These are phyloP conservation scores for Colletotrichum costaricense DNA, from an alignment of 2,329 filamentous ascomycete species.

Conservation along the genomic window DNA sequence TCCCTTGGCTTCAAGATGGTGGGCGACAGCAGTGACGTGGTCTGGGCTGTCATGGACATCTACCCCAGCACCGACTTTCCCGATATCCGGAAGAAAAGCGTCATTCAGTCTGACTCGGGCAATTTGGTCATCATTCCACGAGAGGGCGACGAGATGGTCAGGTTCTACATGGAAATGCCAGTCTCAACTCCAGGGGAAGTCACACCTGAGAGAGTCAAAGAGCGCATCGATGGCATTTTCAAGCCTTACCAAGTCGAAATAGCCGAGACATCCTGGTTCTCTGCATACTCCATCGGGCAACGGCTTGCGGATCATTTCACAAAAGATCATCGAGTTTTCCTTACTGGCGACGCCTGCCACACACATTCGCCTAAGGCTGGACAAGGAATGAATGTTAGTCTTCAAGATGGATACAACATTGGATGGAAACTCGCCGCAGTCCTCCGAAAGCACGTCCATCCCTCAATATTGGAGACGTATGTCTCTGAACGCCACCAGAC, in stretches of 20 bases:
- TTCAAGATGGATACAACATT: conserved; percentile 85
- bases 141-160: conserved; percentile 67
- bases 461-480: conserved; percentile 83
- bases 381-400: conserved; percentile 84
- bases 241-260: conserved; percentile 68
- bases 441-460: conserved; percentile 81
- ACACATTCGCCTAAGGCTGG: conserved; percentile 82
- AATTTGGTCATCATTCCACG: conserved; percentile 78
- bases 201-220: conserved; percentile 62
- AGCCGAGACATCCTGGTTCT: conserved; percentile 77
- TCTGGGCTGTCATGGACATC: conserved; percentile 69
- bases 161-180: conserved; percentile 76
- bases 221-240: conserved; percentile 65
- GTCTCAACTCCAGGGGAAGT: conserved; percentile 57
- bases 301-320: conserved; percentile 77
- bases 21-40: conserved; percentile 66
- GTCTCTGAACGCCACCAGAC: conserved; percentile 86
- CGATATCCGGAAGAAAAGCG: conserved; percentile 68
- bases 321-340: conserved; percentile 75
- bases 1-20: conserved; percentile 67
- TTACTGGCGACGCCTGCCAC: conserved; percentile 81
- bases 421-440: conserved; percentile 97
- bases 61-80: conserved; percentile 68
- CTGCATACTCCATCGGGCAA: conserved; percentile 81
- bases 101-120: conserved; percentile 61